Evolutionary conservation across 257 asterid genomes (phyloP), one percentile per base, ranked within the genome.

Genomic region (Linaria vulgaris): DNA sequence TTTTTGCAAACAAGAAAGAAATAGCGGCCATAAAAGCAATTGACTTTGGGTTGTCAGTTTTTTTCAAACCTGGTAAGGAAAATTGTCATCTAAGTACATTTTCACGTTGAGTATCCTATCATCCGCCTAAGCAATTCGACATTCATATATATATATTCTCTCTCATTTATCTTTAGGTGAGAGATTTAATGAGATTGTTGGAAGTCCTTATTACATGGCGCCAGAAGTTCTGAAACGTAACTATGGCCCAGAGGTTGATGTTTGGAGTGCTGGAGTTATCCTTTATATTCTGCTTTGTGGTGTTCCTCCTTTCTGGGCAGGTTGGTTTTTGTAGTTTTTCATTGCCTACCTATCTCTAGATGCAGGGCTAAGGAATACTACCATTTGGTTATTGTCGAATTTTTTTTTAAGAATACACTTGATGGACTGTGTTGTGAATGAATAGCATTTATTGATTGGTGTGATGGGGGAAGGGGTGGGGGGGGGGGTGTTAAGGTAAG

Each of bases 221-320:
- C 90, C 94, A 0, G 94, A 85, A 78, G 90, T 85, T 60, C 72
- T 86, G 39, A 86, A 83, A 70, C 86, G 91, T 10, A 81, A 81
- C 38, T 86, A 86, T 31, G 95, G 95, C 8, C 91, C 80, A 16
- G 90, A 85, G 72, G 74, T 85, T 61, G 95, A 85, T 57, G 74
- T 83, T 47, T 85, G 94, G 94, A 85, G 94, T 69, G 90, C 88
- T 62, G 94, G 94, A 43, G 90, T 83, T 62, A 79, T 85, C 70
- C 80, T 83, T 37, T 83, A 85, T 69, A 85, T 85, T 74, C 80
- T 85, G 49, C 83, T 85, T 46, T 85, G 94, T 70, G 94, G 94
- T 47, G 94, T 80, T 61, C 94, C 94, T 49, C 95, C 95, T 8
- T 86, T 86, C 71, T 85, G 94, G 94, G 94, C 94, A 74, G 94